Base-by-base conservation (phyloP, 768 basidiomycete genomes). In the Postia placenta region DNA sequence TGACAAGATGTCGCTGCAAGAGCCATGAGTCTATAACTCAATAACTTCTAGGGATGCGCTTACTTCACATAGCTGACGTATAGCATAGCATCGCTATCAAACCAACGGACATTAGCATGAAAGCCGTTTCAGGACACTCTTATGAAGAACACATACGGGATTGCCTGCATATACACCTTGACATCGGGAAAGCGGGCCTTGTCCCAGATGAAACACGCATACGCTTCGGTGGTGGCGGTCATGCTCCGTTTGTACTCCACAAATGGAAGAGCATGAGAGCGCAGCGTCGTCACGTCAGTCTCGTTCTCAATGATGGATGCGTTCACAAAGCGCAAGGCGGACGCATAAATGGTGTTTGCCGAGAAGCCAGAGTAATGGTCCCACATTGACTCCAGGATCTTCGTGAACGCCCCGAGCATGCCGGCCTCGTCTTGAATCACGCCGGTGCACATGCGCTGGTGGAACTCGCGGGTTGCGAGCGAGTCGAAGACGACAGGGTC, bases 151-250 rank as follows among this genome's bases (percentile, higher is more conserved):
- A 51, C 59, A 53, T 33, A 60, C 61, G 70, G 72, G 27, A 74
- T 52, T 15, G 65, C 63, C 48, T 73, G 72, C 19, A 67, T 58
- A 40, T 70, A 74, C 3, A 60, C 50, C 23, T 53, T 50, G 11
- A 70, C 24, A 2, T 53, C 45, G 9, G 68, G 66, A 7, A 70
- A 43, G 2, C 63, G 57, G 3, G 49, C 37, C 5, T 67, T 64
- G 48, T 53, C 48, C 55, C 72, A 76, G 11, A 65, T 60, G 57
- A 69, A 65, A 42, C 69, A 57, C 2, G 56, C 55, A 36, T 67
- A 75, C 0, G 67, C 60, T 42, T 70, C 68, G 0, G 61, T 55
- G 9, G 64, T 55, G 0, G 71, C 72, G n/a, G 69, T 68, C 45
- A 53, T 49, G 50, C 61, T 11, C 15, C 55, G 52, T 4, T 60